Percentiles rank a stretch among this genome's conserved stretches.
Evolutionary conservation across 169 alveolate species (phyloP).

Genomic region (Cryptosporidium canis): DNA sequence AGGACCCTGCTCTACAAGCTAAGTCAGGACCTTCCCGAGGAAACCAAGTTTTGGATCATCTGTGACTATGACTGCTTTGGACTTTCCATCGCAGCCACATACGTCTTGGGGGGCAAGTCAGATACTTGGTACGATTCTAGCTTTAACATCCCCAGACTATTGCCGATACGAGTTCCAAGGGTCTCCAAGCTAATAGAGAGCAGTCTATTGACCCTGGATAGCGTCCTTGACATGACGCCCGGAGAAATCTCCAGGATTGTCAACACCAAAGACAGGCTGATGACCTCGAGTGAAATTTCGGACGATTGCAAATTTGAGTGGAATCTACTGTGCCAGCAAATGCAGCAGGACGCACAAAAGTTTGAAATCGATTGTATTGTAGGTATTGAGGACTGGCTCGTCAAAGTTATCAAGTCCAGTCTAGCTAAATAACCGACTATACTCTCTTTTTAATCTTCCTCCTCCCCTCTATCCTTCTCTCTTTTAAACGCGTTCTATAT

Average conservation of each 20-base stretch:
- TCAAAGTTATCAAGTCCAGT: background rate
- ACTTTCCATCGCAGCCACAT: constrained; percentile 41
- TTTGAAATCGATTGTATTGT: constrained; percentile 62
- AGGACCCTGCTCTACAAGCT: constrained; percentile 48
- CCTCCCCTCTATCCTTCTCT: too few species aligned
- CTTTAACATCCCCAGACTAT: constrained; percentile 15
- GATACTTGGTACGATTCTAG: constrained; percentile 54
- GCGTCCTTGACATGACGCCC: background rate
- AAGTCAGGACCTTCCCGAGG: constrained; percentile 26
- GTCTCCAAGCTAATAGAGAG: constrained; percentile 5
- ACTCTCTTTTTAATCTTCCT: too few species aligned
- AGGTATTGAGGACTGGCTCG: constrained; percentile 34
- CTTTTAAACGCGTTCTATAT: too few species aligned
- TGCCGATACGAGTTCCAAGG: constrained; percentile 21
- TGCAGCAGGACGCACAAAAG: background rate
- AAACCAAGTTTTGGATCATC: constrained; percentile 20
- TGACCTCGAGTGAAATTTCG: background rate
- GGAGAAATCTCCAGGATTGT: constrained; percentile 29
- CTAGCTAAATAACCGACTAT: background rate
- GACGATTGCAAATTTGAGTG: constrained; percentile 8
- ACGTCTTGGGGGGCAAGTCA: constrained; percentile 46
- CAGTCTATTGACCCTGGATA: background rate
- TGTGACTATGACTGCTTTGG: constrained; percentile 65
- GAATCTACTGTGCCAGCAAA: constrained; percentile 23
- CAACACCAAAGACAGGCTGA: constrained; percentile 1